These are phyloP conservation scores for Condylostoma magnum DNA, from an alignment of 169 alveolate genomes.

Conservation along the genomic window DNA sequence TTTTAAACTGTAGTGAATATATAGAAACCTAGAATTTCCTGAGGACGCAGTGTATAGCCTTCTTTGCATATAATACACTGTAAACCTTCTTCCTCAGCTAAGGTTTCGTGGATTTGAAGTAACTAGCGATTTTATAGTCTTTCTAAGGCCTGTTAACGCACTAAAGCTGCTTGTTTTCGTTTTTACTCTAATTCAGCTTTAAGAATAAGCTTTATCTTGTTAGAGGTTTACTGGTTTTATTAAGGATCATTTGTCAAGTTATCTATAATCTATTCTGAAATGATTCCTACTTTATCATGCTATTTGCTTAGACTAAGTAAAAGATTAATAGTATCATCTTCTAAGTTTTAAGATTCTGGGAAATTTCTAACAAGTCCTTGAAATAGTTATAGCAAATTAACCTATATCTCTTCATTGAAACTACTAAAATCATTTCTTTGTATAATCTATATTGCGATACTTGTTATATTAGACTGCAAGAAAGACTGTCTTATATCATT, in stretches of 20 bases:
- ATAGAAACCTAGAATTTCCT: constrained; percentile 53
- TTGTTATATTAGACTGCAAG: constrained; percentile 3
- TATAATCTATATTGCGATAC: neutral
- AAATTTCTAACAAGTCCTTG: constrained; percentile 13
- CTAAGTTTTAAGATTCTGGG: neutral
- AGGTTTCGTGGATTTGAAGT: neutral
- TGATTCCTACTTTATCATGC: too few species aligned
- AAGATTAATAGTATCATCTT: too few species aligned
- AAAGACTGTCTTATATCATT: neutral
- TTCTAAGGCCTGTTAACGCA: neutral
- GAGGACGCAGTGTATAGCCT: constrained; percentile 55
- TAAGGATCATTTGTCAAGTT: too few species aligned
- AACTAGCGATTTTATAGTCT: constrained; percentile 11
- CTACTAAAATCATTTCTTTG: neutral
- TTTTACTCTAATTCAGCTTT: constrained; percentile 3
- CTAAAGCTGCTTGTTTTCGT: constrained; percentile 2
- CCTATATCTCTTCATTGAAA: neutral
- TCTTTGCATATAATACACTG: constrained; percentile 58
- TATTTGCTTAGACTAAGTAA: too few species aligned
- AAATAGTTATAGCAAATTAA: neutral
- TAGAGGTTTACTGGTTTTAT: too few species aligned
- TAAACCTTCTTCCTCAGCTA: constrained; percentile 46
- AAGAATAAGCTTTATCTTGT: too few species aligned
- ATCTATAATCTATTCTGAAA: too few species aligned
- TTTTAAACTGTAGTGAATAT: constrained; percentile 34